Conservation (phyloP, 2,329 filamentous ascomycete genomes). For the Aspergillus arachidicola region DNA sequence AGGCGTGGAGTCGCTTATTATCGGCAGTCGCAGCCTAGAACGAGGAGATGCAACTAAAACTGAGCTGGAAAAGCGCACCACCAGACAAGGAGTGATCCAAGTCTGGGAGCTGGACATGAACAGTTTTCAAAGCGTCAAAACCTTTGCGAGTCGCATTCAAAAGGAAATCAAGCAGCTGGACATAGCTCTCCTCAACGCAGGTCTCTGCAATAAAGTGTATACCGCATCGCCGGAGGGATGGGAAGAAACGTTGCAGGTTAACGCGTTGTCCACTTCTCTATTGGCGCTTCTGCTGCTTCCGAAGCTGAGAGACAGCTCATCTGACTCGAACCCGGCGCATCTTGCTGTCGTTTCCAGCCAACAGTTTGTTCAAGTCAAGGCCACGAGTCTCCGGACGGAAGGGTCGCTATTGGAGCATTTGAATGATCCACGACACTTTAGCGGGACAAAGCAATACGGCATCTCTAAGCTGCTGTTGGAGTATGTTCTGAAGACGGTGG, state of each 20-base stretch:
- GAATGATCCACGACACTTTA: constrained; percentile 33
- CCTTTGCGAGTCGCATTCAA: constrained; percentile 44
- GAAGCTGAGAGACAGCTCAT: constrained; percentile 43
- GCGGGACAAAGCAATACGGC: constrained; percentile 40
- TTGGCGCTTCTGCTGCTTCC: constrained; percentile 57
- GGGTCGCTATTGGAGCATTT: constrained; percentile 37
- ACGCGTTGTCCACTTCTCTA: constrained; percentile 59
- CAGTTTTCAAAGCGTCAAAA: constrained; percentile 48
- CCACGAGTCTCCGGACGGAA: constrained; percentile 33
- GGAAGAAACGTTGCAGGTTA: constrained; percentile 60
- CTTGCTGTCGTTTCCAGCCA: constrained; percentile 51
- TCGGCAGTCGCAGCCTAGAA: constrained; percentile 48
- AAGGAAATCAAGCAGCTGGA: constrained; percentile 44
- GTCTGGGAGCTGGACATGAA: constrained; percentile 52
- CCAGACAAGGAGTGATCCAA: constrained; percentile 39
- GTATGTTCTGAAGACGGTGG: constrained; percentile 44
- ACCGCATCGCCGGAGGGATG: constrained; percentile 46
- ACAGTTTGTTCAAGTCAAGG: constrained; percentile 37
- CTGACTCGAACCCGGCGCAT: constrained; percentile 36
- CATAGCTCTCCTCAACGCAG: constrained; percentile 50
- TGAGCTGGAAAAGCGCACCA: constrained; percentile 38
- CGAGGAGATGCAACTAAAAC: constrained; percentile 48
- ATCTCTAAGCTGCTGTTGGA: constrained; percentile 48
- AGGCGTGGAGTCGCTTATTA: constrained; percentile 47
- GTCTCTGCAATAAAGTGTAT: constrained; percentile 45